Evolutionary conservation across 2,329 filamentous ascomycete genomes (phyloP).

Genomic region (Pestalotiopsis sp.): DNA sequence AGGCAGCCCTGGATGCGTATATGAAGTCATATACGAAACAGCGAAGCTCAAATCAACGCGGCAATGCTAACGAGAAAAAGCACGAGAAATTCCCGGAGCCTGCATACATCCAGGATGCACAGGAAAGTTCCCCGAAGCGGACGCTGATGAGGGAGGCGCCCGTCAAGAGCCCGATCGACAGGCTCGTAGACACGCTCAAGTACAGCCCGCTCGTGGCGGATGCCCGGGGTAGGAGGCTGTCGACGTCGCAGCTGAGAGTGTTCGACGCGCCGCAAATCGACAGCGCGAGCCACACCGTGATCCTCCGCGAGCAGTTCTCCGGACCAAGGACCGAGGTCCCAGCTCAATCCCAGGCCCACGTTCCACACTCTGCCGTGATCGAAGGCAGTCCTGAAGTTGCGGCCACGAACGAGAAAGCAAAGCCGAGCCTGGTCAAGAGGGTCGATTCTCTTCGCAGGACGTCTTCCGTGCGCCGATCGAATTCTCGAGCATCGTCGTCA

Average conservation of each 20-base stretch:
- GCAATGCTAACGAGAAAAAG: background rate
- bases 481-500: background rate
- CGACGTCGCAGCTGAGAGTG: background rate
- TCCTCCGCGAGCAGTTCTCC: background rate
- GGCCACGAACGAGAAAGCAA: too few relatives aligned
- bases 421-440: too few relatives aligned
- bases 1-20: background rate
- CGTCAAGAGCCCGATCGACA: background rate
- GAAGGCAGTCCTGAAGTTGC: background rate
- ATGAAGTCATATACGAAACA: background rate
- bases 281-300: background rate
- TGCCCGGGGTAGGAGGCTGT: background rate
- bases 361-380: background rate
- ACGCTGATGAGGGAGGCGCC: background rate
- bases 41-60: background rate
- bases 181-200: background rate
- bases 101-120: background rate
- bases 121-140: background rate
- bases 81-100: background rate
- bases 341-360: too few relatives aligned
- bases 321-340: background rate
- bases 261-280: background rate
- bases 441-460: background rate
- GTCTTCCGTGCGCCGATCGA: background rate
- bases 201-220: background rate